phyloP scores from a whole-genome alignment of 2,329 filamentous ascomycete genomes.

The Zasmidium angulare region DNA sequence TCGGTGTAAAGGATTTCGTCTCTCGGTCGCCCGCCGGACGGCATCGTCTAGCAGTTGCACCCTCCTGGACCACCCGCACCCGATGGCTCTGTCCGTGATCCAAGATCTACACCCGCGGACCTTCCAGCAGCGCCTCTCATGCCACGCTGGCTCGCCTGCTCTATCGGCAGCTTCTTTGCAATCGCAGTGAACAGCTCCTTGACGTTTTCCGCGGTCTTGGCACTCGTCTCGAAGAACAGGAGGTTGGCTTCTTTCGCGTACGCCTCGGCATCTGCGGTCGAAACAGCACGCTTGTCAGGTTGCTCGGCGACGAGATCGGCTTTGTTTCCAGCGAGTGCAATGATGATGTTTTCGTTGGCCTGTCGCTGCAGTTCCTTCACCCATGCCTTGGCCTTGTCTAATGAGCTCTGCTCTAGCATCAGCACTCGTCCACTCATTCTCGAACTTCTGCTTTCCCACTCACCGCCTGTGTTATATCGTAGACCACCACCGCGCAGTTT shows the following conservation, averaged over 20 bases:
- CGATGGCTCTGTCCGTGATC: slow-evolving; percentile 61
- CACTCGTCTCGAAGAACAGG: slow-evolving; percentile 97
- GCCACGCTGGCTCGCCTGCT: slow-evolving; percentile 91
- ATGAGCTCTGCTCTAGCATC: slow-evolving; percentile 66
- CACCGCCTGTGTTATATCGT: slow-evolving; percentile 99
- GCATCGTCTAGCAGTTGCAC: slow-evolving; percentile 60
- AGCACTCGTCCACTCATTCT: slow-evolving; percentile 15
- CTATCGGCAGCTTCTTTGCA: slow-evolving; percentile 93
- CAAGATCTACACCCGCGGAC: slow-evolving; percentile 65
- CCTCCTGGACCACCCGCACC: slow-evolving; percentile 55
- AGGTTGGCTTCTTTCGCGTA: slow-evolving; percentile 92
- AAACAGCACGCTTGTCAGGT: slow-evolving; percentile 91
- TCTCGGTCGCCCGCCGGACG: neutral
- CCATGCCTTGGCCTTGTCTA: slow-evolving; percentile 99
- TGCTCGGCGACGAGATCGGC: slow-evolving; percentile 91
- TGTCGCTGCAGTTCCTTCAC: slow-evolving; percentile 98
- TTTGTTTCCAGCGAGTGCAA: slow-evolving; percentile 96
- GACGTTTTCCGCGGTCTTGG: slow-evolving; percentile 96
- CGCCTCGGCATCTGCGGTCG: slow-evolving; percentile 85
- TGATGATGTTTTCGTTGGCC: slow-evolving; percentile 99
- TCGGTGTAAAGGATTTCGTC: neutral
- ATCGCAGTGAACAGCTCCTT: slow-evolving; percentile 95
- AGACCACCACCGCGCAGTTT: slow-evolving; percentile 98
- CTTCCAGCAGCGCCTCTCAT: slow-evolving; percentile 61
- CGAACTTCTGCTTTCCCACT: slow-evolving; percentile 35